Evolutionary conservation across 2,329 filamentous ascomycete species (phyloP), one percentile per base, ranked within the genome.

Genomic region (Apiospora saccharicola): DNA sequence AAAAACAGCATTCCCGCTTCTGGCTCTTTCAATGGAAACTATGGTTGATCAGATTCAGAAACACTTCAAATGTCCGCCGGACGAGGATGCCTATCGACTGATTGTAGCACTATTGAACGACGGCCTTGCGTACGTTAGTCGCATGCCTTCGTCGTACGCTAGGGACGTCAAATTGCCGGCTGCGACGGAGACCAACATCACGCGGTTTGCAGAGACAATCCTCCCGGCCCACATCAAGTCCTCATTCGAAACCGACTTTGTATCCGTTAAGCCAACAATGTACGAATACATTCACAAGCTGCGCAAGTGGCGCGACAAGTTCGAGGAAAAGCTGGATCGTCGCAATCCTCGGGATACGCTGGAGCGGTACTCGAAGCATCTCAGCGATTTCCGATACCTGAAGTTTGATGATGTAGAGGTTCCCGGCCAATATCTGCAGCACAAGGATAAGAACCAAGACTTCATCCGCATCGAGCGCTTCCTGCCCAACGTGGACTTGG

Each of bases 41-140:
- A 99, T 98, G 95, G 95, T 98, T 43, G 96, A 99, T 80, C 96
- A 98, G 83, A 98, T 99, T 73, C 93, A 96, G 82, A 98, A 98
- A 86, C 93, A 98, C 83, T 99, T 99, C 89, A 99, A 99, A 84
- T 98, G 96, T 78, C 96, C 96, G 19, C 96, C 96, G 0, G 96
- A 99, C 78, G 96, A 99, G 81, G 96, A 99, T 84, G 97, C 96
- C 2, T 98, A 98, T 82, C 90, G 96, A 69, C 88, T 99, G 22
- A 99, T 99, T 76, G 96, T 98, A n/a, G 97, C 96, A 3, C 86
- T 99, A 14, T 90, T 99, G 30, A 99, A 99, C 80, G 96, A 99
- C 82, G 96, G 94, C 0, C 85, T 99, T 70, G 94, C 94, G 41
- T 98, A 98, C 78, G 94, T 98, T 57, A 94, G 94, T 75, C 91